phyloP scores from a whole-genome alignment of 768 basidiomycete species.

The Rhodocollybia butyracea region DNA sequence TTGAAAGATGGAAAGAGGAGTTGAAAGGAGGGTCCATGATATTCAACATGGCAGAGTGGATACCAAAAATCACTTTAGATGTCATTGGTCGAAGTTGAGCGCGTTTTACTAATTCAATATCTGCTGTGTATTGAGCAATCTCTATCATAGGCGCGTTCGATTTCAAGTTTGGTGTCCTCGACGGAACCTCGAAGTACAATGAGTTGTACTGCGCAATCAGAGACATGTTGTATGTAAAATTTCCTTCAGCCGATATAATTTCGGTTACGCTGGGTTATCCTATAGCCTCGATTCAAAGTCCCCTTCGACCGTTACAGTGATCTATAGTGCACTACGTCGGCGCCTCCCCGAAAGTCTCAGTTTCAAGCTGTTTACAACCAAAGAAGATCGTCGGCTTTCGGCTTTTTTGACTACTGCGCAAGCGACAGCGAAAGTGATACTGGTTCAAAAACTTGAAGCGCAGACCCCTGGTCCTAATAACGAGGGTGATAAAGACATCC shows the following conservation, averaged over 20 bases:
- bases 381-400: not conserved
- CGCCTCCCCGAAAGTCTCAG: not conserved
- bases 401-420: not conserved
- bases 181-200: not conserved
- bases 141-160: conserved; percentile 25
- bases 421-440: not conserved
- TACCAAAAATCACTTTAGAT: conserved; percentile 31
- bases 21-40: conserved; percentile 3
- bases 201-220: not conserved
- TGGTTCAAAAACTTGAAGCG: not conserved
- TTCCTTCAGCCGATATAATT: not conserved
- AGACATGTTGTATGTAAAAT: not conserved
- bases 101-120: not conserved
- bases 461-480: not conserved
- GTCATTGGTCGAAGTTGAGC: conserved; percentile 29
- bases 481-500: conserved; percentile 2
- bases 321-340: not conserved
- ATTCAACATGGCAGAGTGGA: conserved; percentile 21
- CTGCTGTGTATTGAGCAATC: not conserved
- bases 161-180: conserved; percentile 18
- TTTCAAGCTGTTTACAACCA: not conserved
- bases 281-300: conserved; percentile 1
- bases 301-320: not conserved
- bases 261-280: not conserved
- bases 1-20: conserved; percentile 10